A percentile compares a stretch with the other conserved stretches of the same genome.
Evolutionary conservation across 1,284 basidiomycete genomes (phyloP).

Genomic region (Melampsora americana): DNA sequence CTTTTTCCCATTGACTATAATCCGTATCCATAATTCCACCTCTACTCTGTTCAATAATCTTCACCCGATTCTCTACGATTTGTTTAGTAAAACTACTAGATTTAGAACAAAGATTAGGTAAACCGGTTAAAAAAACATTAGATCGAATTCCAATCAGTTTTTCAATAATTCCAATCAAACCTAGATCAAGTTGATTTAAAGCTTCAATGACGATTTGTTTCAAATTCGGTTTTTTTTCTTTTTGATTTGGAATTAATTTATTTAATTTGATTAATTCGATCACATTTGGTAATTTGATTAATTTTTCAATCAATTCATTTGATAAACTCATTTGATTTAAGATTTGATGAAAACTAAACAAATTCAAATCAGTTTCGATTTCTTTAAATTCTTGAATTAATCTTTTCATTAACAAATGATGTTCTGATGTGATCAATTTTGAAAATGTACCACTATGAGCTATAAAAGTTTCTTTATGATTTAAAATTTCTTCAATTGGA

Average conservation of each 20-base stretch:
- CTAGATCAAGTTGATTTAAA: conserved; percentile 48
- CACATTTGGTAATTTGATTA: background rate
- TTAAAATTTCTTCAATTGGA: conserved; percentile 49
- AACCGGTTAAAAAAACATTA: conserved; percentile 50
- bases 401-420: conserved; percentile 48
- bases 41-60: conserved; percentile 13
- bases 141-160: conserved; percentile 49
- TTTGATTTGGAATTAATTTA: background rate
- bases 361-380: conserved; percentile 6
- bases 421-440: conserved; percentile 49
- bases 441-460: conserved; percentile 52
- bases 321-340: conserved; percentile 24
- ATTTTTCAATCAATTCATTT: conserved; percentile 3
- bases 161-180: conserved; percentile 51
- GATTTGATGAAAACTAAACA: background rate
- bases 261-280: too few relatives aligned
- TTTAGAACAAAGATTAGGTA: conserved; percentile 49
- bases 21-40: too few relatives aligned
- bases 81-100: conserved; percentile 51
- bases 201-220: conserved; percentile 3
- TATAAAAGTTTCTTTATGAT: too few relatives aligned
- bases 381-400: conserved; percentile 47
- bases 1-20: too few relatives aligned
- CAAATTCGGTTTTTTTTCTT: conserved; percentile 3
- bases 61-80: conserved; percentile 46